phyloP scores from a whole-genome alignment of 345 rosid species.

The Alliaria petiolata region DNA sequence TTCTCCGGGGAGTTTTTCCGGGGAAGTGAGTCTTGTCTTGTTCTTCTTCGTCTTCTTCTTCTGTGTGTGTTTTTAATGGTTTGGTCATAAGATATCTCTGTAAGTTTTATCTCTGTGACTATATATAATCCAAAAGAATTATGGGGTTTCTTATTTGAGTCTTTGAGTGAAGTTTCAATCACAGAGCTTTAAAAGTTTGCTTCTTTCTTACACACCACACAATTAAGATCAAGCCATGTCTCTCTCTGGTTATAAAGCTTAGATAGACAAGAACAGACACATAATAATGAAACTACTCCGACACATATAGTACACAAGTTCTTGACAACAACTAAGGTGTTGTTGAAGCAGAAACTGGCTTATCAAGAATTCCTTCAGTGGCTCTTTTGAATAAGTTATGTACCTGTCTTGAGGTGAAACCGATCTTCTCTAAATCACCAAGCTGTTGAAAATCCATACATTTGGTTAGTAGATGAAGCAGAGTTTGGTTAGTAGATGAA shows the following conservation, averaged over 20 bases:
- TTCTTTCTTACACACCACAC: background rate
- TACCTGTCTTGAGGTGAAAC: conserved; percentile 82
- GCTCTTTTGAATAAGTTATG: conserved; percentile 59
- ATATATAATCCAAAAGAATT: background rate
- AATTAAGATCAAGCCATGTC: background rate
- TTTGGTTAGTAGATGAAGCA: conserved; percentile 1
- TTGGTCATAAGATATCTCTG: conserved; percentile 25
- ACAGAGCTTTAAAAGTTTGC: conserved; percentile 1
- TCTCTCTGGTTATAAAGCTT: background rate
- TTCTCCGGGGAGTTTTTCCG: conserved; percentile 8
- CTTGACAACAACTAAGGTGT: conserved; percentile 23
- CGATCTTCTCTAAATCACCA: conserved; percentile 69
- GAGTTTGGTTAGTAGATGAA: too few relatives aligned
- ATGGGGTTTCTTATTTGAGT: background rate
- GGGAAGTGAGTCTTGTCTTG: background rate
- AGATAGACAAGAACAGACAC: background rate
- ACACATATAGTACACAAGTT: background rate
- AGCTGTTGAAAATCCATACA: conserved; percentile 43
- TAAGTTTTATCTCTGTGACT: conserved; percentile 14
- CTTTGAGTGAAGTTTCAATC: background rate
- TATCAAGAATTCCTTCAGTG: conserved; percentile 53
- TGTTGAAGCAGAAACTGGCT: conserved; percentile 15
- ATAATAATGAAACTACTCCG: background rate
- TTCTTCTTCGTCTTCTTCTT: background rate
- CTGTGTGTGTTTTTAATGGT: conserved; percentile 11